phyloP scores from a whole-genome alignment of 495 filamentous ascomycete genomes.

The Opeltia flavorubescens region DNA sequence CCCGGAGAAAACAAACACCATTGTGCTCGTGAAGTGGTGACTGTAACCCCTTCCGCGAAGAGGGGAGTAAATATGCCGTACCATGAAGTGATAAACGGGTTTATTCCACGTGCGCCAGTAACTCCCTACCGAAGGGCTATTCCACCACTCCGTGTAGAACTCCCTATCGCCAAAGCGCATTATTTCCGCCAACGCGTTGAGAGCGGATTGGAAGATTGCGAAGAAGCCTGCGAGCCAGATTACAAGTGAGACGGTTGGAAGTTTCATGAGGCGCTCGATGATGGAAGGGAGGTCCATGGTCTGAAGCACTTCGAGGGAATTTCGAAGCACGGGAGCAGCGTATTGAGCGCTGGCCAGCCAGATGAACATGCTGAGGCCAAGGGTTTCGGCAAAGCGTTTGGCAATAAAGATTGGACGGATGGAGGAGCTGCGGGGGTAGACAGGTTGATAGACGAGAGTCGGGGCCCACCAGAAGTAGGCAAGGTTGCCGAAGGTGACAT shows the following conservation, averaged over 20 bases:
- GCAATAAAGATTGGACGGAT: slow-evolving; percentile 78
- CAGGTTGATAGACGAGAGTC: slow-evolving; percentile 90
- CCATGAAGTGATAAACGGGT: slow-evolving; percentile 92
- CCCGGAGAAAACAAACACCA: slow-evolving; percentile 77
- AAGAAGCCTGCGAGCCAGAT: slow-evolving; percentile 98
- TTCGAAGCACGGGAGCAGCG: slow-evolving; percentile 73
- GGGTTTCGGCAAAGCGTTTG: slow-evolving; percentile 65
- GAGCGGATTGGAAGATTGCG: slow-evolving; percentile 75
- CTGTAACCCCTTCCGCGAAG: slow-evolving; percentile 70
- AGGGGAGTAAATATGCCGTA: slow-evolving; percentile 77
- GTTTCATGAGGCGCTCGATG: slow-evolving; percentile 79
- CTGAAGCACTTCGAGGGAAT: slow-evolving; percentile 75
- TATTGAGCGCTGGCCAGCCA: slow-evolving; percentile 92
- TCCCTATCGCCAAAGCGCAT: slow-evolving; percentile 82
- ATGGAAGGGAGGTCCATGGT: slow-evolving; percentile 71
- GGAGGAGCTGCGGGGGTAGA: slow-evolving; percentile 66
- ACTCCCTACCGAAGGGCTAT: slow-evolving; percentile 63
- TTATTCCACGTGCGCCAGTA: slow-evolving; percentile 99
- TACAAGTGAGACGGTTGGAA: slow-evolving; percentile 81
- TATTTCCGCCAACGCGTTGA: slow-evolving; percentile 85
- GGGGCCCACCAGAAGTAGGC: slow-evolving; percentile 96
- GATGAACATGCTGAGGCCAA: slow-evolving; percentile 66
- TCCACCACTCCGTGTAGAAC: slow-evolving; percentile 98
- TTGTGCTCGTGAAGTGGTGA: slow-evolving; percentile 47
- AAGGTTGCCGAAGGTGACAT: slow-evolving; percentile 76